These are phyloP conservation scores for Pseudonitzschia pungens DNA, from an alignment of 108 stramenopile genomes.

Conservation along the genomic window DNA sequence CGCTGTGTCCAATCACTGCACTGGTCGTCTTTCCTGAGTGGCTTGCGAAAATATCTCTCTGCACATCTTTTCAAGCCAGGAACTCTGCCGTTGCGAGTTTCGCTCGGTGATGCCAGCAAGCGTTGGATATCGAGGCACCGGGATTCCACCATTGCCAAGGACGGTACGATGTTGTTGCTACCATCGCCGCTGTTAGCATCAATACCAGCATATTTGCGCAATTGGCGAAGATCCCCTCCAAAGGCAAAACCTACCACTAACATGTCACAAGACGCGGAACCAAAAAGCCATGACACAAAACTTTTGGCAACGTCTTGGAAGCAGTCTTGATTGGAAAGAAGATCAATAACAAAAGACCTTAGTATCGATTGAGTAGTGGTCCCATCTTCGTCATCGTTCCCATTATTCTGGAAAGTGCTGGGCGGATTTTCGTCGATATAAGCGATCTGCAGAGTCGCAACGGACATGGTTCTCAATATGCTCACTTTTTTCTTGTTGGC, in stretches of 20 bases:
- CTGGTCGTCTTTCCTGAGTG: slow-evolving; percentile 42
- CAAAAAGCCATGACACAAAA: background rate
- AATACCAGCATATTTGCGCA: slow-evolving; percentile 13
- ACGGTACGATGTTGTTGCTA: background rate
- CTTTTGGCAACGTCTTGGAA: background rate
- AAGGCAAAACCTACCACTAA: slow-evolving; percentile 36
- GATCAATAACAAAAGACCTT: slow-evolving; percentile 4
- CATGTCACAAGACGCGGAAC: background rate
- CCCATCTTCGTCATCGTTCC: background rate
- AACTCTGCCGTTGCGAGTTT: background rate
- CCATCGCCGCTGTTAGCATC: background rate
- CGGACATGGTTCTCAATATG: background rate
- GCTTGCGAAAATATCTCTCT: slow-evolving; percentile 18
- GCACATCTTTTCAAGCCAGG: slow-evolving; percentile 33
- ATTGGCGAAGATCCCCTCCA: slow-evolving; percentile 29
- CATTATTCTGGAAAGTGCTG: background rate
- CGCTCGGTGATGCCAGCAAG: background rate
- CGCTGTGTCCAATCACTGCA: slow-evolving; percentile 46
- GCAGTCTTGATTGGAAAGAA: background rate
- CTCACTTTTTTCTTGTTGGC: background rate
- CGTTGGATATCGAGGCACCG: slow-evolving; percentile 29
- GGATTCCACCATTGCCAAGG: background rate
- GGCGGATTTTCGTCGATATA: background rate
- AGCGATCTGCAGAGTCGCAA: slow-evolving; percentile 14
- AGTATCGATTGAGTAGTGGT: background rate